These are phyloP conservation scores for Lentinus tigrinus DNA, from an alignment of 768 basidiomycete genomes.

Conservation along the genomic window DNA sequence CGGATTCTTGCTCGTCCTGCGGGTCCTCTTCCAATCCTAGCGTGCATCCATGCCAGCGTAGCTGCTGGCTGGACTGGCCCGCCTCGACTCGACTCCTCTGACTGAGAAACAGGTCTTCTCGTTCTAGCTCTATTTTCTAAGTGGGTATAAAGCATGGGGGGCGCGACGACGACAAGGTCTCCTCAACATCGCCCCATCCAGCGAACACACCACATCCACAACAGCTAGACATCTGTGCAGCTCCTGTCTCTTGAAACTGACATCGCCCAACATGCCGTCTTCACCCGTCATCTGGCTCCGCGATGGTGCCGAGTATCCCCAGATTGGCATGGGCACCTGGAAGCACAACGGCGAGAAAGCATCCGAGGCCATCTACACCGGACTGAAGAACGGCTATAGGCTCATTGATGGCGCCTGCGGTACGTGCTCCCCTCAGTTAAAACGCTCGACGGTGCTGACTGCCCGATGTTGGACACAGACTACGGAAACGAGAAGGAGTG, in stretches of 20 bases:
- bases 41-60: neutral
- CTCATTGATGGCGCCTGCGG: conserved; percentile 23
- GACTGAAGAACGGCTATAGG: conserved; percentile 21
- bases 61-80: neutral
- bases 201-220: neutral
- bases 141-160: neutral
- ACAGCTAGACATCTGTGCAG: neutral
- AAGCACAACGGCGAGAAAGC: conserved; percentile 21
- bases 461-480: conserved; percentile 37
- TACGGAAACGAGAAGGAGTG: conserved; percentile 43
- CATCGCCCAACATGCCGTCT: neutral
- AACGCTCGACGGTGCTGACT: neutral
- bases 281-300: conserved; percentile 6
- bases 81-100: neutral
- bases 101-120: neutral
- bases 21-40: neutral
- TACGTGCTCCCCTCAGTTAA: neutral
- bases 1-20: neutral
- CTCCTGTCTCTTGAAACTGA: neutral
- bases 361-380: conserved; percentile 20
- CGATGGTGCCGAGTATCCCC: conserved; percentile 15
- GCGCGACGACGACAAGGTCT: neutral
- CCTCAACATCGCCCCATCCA: neutral
- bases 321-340: conserved; percentile 25
- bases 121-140: neutral